Conservation (phyloP, 371 early-diverging fungal species). For the Rhizomucor miehei region DNA sequence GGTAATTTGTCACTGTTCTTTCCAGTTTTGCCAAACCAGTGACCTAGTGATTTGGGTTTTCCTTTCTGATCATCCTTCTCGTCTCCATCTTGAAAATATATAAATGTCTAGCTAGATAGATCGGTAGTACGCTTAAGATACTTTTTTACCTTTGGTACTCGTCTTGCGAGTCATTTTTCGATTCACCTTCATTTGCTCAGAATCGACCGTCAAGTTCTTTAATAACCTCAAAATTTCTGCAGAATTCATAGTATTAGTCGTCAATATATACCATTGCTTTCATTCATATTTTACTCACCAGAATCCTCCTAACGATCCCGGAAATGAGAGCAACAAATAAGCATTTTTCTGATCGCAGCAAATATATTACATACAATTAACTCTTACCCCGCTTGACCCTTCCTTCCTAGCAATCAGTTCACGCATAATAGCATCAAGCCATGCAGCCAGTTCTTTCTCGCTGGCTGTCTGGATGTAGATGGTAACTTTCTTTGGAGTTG, state of each 20-base stretch:
- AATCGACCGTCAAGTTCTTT: conserved; percentile 15
- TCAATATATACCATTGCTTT: not conserved
- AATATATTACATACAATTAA: not conserved
- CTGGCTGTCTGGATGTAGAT: conserved; percentile 38
- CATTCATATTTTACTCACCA: not conserved
- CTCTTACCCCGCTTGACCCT: conserved; percentile 18
- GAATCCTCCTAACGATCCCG: conserved; percentile 4
- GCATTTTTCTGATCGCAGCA: not conserved
- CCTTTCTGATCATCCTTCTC: conserved; percentile 21
- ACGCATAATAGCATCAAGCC: conserved; percentile 52
- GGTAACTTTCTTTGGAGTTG: conserved; percentile 30
- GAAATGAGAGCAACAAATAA: not conserved
- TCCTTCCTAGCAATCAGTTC: conserved; percentile 45
- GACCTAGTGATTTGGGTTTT: conserved; percentile 13
- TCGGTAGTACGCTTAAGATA: not conserved
- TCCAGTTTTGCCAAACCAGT: conserved; percentile 27
- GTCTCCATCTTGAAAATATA: conserved; percentile 8
- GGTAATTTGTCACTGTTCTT: conserved; percentile 16
- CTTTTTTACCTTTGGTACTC: conserved; percentile 2
- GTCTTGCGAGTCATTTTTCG: conserved; percentile 12
- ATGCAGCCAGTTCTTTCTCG: conserved; percentile 38
- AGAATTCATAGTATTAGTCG: not conserved
- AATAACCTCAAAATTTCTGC: conserved; percentile 21
- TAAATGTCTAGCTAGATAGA: not conserved
- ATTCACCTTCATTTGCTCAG: conserved; percentile 29